Conservation (phyloP, 1,284 basidiomycete species). For the Apiotrichum sp. region DNA sequence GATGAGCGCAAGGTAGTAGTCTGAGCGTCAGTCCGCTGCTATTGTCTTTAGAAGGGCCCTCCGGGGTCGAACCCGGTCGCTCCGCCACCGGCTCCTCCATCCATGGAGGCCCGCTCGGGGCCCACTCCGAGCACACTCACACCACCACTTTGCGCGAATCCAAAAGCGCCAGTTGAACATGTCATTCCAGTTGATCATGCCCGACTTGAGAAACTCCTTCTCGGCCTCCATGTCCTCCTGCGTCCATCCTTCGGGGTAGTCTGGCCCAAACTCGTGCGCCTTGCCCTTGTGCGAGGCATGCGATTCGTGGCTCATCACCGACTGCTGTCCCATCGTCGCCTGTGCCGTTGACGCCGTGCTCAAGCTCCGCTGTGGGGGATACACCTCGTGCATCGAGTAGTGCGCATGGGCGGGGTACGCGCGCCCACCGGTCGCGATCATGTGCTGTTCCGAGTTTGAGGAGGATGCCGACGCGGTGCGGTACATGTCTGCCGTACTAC, state of each 20-base stretch:
- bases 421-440: background rate
- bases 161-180: conserved; percentile 51
- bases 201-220: conserved; percentile 40
- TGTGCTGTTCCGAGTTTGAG: background rate
- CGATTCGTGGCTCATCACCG: too few species aligned
- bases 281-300: too few species aligned
- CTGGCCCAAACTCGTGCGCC: conserved; percentile 1
- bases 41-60: background rate
- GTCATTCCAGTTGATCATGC: conserved; percentile 51
- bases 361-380: background rate
- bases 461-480: background rate
- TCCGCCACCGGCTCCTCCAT: background rate
- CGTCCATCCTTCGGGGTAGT: conserved; percentile 34
- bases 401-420: conserved; percentile 6
- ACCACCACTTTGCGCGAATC: conserved; percentile 52
- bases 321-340: too few species aligned
- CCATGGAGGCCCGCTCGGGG: background rate
- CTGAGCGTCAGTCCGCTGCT: conserved; percentile 41
- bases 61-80: too few species aligned
- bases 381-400: background rate
- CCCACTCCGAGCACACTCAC: conserved; percentile 41
- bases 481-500: background rate
- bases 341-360: background rate
- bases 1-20: conserved; percentile 49
- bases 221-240: conserved; percentile 42